Base-by-base conservation (phyloP, 2,329 filamentous ascomycete genomes). In the Xylariaceae sp. region DNA sequence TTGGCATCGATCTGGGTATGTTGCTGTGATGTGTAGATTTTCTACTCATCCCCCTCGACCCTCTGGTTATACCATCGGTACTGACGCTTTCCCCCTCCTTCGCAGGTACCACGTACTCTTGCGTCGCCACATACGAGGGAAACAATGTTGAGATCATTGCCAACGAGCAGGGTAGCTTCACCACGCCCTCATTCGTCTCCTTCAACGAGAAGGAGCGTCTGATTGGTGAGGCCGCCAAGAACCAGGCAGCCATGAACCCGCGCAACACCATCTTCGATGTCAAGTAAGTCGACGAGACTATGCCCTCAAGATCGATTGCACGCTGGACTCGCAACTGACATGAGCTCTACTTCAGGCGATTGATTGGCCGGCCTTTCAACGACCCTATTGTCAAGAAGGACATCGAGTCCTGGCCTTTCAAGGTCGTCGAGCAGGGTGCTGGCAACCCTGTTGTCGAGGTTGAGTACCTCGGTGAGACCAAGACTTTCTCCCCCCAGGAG, bases 71-170 rank as follows among this genome's bases (percentile, higher is more conserved):
- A 28, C 9, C 9, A 33, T n/a, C 11, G 12, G 9, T 33, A 5
- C 7, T 19, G 41, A 56, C 53, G 18, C 35, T 46, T 21, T 45
- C 52, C 31, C 12, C 17, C 45, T 21, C 45, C 52, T 31, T 12
- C 17, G 26, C 59, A 96, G 90, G 92, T 72, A 98, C 92, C 60
- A 98, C 92, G 71, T 98, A 98, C 82, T 97, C 92, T 64, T 98
- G 92, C 73, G 92, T 97, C 74, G 92, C 92, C 73, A 94, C 85
- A 72, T 98, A 97, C 75, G 92, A 97, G 75, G 92, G 92, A 69
- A 90, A 80, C 78, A 96, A 95, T 83, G 90, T 97, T 69, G 92
- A 98, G 72, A 98, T 98, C 79, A 96, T 97, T 70, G 90, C 90
- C 84, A 97, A 97, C 75, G 90, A 97, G 81, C 90, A 97, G 83